Percentiles rank a stretch among this genome's conserved stretches.
phyloP scores from a whole-genome alignment of 257 asterid genomes.

The Penstemon barbatus region DNA sequence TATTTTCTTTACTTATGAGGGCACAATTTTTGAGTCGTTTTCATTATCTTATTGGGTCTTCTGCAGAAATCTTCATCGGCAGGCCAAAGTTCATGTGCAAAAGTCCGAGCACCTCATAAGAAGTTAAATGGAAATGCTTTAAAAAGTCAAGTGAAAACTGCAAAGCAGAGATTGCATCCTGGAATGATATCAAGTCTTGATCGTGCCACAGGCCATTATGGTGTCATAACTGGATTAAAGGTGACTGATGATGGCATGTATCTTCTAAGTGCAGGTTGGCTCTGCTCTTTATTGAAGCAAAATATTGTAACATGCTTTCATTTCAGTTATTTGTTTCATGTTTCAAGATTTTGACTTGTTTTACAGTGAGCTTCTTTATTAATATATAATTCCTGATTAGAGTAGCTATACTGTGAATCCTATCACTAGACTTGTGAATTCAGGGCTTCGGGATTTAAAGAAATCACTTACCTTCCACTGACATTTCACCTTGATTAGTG shows the following conservation, averaged over 20 bases:
- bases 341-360: constrained; percentile 9
- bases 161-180: constrained; percentile 90
- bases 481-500: too few species aligned
- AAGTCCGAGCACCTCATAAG: constrained; percentile 58
- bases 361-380: too few species aligned
- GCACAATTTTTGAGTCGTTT: background rate
- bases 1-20: constrained; percentile 17
- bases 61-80: constrained; percentile 62
- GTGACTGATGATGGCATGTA: constrained; percentile 90
- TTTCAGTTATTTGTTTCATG: constrained; percentile 9
- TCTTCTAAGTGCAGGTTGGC: constrained; percentile 93
- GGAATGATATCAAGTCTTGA: constrained; percentile 89
- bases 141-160: constrained; percentile 59
- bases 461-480: too few species aligned
- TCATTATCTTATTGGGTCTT: constrained; percentile 28
- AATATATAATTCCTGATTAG: too few species aligned
- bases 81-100: constrained; percentile 48
- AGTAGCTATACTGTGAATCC: too few species aligned
- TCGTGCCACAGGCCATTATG: constrained; percentile 96
- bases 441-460: too few species aligned
- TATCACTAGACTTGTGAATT: too few species aligned
- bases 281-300: constrained; percentile 23
- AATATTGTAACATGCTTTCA: background rate
- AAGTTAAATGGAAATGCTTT: constrained; percentile 52
- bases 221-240: constrained; percentile 84